Evolutionary conservation across 2,329 filamentous ascomycete species (phyloP).

Genomic region (Gaeumannomyces tritici): DNA sequence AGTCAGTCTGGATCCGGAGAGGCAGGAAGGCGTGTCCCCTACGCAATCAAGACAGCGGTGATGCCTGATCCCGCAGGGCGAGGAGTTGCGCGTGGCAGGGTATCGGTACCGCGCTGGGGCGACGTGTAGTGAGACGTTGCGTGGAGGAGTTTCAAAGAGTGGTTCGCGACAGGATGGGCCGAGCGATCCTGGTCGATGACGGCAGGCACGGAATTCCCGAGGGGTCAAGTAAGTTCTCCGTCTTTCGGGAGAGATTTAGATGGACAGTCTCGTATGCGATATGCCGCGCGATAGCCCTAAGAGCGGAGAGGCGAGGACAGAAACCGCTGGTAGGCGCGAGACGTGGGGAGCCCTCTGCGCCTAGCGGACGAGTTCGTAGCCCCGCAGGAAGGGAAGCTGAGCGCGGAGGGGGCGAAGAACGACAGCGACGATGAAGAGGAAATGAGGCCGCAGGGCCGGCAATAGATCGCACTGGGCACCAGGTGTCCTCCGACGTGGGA

Average conservation of each 20-base stretch:
- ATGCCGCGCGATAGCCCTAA: background rate
- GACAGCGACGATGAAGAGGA: background rate
- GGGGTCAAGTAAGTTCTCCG: background rate
- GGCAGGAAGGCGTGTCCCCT: constrained; percentile 7
- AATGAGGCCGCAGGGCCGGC: background rate
- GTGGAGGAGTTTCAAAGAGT: background rate
- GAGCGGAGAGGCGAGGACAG: background rate
- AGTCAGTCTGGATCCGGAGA: constrained; percentile 9
- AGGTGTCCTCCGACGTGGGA: background rate
- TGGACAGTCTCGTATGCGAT: background rate
- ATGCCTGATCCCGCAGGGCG: background rate
- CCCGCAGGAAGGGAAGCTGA: background rate
- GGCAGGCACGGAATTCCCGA: background rate
- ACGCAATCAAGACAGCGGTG: background rate
- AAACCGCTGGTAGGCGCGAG: background rate
- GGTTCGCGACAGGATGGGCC: background rate
- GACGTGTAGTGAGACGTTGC: background rate
- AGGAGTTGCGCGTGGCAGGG: background rate
- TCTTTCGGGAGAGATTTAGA: background rate
- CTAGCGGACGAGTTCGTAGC: background rate
- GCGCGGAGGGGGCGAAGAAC: background rate
- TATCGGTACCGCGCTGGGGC: background rate
- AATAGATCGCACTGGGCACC: background rate
- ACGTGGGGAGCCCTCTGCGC: background rate
- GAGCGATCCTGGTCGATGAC: background rate